These are phyloP conservation scores for Glycine tomentella DNA, from an alignment of 306 rosid genomes.

Conservation along the genomic window DNA sequence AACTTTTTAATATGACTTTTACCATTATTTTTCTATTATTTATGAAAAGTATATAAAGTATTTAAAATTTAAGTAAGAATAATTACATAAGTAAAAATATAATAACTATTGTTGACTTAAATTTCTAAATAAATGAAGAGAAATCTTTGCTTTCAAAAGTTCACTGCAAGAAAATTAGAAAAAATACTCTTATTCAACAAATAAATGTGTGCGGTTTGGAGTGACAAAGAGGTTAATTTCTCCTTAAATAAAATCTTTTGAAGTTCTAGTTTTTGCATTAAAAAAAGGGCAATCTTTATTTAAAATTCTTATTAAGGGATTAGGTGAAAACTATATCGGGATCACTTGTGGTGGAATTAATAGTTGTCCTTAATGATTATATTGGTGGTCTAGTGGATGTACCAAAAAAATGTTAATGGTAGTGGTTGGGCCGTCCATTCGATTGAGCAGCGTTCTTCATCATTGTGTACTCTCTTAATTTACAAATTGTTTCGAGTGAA, in stretches of 20 bases:
- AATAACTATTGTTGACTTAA: neutral
- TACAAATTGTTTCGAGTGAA: neutral
- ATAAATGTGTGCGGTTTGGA: neutral
- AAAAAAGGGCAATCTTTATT: too few species aligned
- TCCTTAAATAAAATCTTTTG: neutral
- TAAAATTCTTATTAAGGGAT: neutral
- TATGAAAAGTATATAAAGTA: too few species aligned
- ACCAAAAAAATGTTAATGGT: neutral
- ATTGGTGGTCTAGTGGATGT: neutral
- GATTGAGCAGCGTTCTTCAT: neutral
- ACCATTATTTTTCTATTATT: neutral
- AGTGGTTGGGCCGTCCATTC: neutral
- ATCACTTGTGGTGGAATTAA: neutral
- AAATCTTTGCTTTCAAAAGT: neutral
- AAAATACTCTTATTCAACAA: neutral
- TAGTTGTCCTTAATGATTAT: neutral
- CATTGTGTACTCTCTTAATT: neutral
- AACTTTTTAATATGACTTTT: neutral
- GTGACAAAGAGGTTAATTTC: neutral
- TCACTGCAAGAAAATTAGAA: neutral
- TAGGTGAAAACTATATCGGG: neutral
- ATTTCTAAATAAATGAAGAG: neutral
- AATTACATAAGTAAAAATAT: neutral
- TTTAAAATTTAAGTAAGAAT: too few species aligned
- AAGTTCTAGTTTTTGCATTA: too few species aligned